Conservation (phyloP, 140 eudicot genomes). For the Anethum foeniculum region DNA sequence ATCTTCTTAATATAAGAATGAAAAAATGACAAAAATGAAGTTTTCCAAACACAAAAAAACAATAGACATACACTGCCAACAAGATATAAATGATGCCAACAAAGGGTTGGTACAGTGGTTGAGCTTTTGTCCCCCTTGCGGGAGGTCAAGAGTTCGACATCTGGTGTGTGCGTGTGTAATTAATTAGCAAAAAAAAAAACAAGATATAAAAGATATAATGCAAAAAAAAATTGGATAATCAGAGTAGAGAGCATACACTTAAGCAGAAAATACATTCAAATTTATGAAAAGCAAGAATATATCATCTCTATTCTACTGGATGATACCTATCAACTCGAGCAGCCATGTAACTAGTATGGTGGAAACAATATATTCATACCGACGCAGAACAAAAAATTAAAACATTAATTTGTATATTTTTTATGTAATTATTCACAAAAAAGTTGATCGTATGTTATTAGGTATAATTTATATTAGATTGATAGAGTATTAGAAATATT, state of each 20-base stretch:
- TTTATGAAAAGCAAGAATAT: neutral
- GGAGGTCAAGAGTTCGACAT: too few species aligned
- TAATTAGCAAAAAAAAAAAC: too few species aligned
- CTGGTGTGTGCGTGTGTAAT: too few species aligned
- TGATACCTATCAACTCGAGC: neutral
- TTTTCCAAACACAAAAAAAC: neutral
- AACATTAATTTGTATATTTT: too few species aligned
- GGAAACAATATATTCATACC: neutral
- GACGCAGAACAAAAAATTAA: too few species aligned
- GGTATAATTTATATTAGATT: too few species aligned
- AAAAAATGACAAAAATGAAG: neutral
- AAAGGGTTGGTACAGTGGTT: too few species aligned
- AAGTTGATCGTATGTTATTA: too few species aligned
- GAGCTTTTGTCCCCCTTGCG: too few species aligned
- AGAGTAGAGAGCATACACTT: neutral
- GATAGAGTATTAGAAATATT: too few species aligned
- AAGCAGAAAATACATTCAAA: neutral
- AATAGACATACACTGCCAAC: neutral
- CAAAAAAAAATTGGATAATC: neutral
- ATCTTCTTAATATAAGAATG: neutral
- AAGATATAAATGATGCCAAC: neutral
- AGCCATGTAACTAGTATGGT: neutral
- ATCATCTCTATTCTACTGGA: neutral
- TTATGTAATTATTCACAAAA: too few species aligned
- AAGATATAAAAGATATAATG: neutral